Evolutionary conservation across 129 eudicot species (phyloP).

Genomic region (Rutidosis leptorrhynchoides): DNA sequence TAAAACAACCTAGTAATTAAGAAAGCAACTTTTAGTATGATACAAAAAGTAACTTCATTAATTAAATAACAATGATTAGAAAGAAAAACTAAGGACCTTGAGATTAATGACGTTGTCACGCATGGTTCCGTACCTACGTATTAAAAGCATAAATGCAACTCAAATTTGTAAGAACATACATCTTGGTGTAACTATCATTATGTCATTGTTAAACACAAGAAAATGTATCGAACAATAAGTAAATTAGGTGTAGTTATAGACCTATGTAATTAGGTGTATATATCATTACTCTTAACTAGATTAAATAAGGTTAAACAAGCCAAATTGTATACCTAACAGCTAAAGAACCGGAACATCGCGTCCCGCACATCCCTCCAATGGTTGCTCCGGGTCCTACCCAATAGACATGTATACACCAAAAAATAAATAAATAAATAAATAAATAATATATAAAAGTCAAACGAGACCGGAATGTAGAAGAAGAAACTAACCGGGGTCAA

Average conservation of each 20-base stretch:
- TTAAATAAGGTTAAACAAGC: conserved; percentile 12
- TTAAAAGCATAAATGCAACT: conserved; percentile 30
- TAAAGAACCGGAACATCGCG: conserved; percentile 99
- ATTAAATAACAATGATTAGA: not conserved
- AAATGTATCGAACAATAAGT: not conserved
- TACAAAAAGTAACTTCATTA: too few relatives aligned
- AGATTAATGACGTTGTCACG: conserved; percentile 93
- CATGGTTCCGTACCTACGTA: conserved; percentile 96
- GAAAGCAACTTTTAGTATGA: conserved; percentile 19
- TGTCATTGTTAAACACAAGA: not conserved
- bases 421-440: too few relatives aligned
- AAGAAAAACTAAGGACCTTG: conserved; percentile 45
- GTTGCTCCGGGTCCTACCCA: conserved; percentile 97
- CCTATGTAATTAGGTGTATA: too few relatives aligned
- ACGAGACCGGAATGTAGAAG: not conserved
- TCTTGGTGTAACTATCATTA: conserved; percentile 1
- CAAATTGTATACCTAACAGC: conserved; percentile 73
- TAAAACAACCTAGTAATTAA: conserved; percentile 66
- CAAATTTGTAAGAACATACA: conserved; percentile 23
- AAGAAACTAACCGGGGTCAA: conserved; percentile 79
- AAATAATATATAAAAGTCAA: conserved; percentile 3
- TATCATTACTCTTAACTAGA: too few relatives aligned
- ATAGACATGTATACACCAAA: conserved; percentile 11
- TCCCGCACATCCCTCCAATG: conserved; percentile 98
- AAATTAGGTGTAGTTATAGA: too few relatives aligned